phyloP scores from a whole-genome alignment of 108 stramenopile genomes.

The Nitzschia inconspicua region DNA sequence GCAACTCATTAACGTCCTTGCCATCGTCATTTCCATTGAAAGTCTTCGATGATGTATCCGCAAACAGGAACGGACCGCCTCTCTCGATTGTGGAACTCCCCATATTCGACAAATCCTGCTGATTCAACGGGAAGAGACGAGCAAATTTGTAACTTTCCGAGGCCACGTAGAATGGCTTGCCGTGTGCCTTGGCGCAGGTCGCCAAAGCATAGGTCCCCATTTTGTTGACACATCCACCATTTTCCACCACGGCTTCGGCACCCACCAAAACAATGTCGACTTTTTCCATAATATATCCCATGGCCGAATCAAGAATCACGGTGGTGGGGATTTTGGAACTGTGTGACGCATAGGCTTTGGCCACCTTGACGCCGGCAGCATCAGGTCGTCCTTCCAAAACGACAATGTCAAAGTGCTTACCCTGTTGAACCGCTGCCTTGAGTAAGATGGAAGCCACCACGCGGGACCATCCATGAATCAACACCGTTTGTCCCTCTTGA shows the following conservation, averaged over 20 bases:
- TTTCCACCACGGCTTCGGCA: constrained; percentile 96
- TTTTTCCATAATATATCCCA: constrained; percentile 92
- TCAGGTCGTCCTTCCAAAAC: constrained; percentile 91
- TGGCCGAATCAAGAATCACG: constrained; percentile 91
- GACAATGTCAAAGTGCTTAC: constrained; percentile 83
- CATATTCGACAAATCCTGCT: constrained; percentile 79
- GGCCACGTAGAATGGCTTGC: constrained; percentile 97
- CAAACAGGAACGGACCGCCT: no score
- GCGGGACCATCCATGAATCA: constrained; percentile 90
- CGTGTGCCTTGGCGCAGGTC: constrained; percentile 76
- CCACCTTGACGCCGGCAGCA: constrained; percentile 80
- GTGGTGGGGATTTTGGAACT: constrained; percentile 84
- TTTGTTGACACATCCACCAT: constrained; percentile 96
- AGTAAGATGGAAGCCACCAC: constrained; percentile 83
- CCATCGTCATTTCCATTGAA: no score
- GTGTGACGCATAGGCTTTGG: constrained; percentile 51
- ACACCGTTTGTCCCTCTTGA: constrained; percentile 79
- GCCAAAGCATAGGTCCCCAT: constrained; percentile 89
- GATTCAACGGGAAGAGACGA: constrained; percentile 91
- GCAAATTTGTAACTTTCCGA: constrained; percentile 98
- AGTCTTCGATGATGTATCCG: constrained; percentile 50
- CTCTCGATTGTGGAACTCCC: constrained; percentile 26
- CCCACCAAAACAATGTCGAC: constrained; percentile 93
- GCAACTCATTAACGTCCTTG: not conserved
- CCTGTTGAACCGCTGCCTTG: constrained; percentile 67